These are phyloP conservation scores for Cyclotella baltica DNA, from an alignment of 108 stramenopile genomes.

Conservation along the genomic window DNA sequence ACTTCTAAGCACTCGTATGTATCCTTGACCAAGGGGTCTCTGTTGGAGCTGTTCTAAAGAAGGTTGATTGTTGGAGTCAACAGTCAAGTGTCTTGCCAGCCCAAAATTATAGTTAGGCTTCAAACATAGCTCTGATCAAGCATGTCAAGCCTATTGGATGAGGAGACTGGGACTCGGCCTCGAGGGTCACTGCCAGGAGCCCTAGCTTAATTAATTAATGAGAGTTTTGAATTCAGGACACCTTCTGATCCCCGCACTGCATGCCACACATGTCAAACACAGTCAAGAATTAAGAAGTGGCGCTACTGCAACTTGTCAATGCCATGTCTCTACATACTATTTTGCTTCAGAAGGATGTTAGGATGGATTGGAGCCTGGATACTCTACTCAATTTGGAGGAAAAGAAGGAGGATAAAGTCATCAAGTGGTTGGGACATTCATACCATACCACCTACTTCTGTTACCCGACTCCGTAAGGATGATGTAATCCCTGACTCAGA, in stretches of 20 bases:
- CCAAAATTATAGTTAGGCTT: no score
- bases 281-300: no score
- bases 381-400: neutral
- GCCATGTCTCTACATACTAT: neutral
- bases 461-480: neutral
- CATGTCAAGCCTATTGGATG: neutral
- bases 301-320: no score
- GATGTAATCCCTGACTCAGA: neutral
- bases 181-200: no score
- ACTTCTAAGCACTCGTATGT: neutral
- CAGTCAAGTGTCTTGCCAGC: no score
- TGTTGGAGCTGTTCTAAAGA: neutral
- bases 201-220: neutral
- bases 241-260: neutral
- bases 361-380: neutral
- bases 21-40: neutral
- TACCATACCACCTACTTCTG: neutral
- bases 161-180: neutral
- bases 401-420: no score
- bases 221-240: neutral
- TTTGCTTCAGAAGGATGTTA: neutral
- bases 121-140: neutral
- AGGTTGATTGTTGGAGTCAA: neutral
- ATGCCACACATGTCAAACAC: neutral
- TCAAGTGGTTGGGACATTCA: neutral